These are phyloP conservation scores for Nemania abortiva DNA, from an alignment of 2,329 filamentous ascomycete species.

Conservation along the genomic window DNA sequence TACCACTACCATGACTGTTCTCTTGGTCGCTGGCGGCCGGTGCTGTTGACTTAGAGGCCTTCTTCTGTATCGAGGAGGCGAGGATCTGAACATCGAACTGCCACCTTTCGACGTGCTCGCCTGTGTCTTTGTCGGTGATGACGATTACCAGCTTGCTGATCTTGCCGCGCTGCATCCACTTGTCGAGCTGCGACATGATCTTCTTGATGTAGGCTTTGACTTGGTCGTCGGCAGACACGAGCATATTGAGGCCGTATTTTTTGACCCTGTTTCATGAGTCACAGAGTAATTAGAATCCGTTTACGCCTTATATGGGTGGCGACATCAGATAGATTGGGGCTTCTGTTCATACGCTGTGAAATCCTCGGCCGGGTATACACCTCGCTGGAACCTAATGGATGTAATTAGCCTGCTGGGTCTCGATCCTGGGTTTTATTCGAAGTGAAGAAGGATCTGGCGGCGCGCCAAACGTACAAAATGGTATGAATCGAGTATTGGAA, in stretches of 20 bases:
- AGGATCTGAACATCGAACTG: slow-evolving; percentile 83
- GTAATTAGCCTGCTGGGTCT: not conserved
- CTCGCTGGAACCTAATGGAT: slow-evolving; percentile 79
- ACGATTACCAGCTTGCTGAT: slow-evolving; percentile 98
- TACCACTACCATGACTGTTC: slow-evolving; percentile 60
- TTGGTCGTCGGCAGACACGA: slow-evolving; percentile 96
- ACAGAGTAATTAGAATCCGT: not conserved
- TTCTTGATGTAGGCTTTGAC: slow-evolving; percentile 99
- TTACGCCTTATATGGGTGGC: not conserved
- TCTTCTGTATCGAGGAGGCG: slow-evolving; percentile 60
- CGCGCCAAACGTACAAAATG: slow-evolving; percentile 74
- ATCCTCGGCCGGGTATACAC: slow-evolving; percentile 92
- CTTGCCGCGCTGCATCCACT: slow-evolving; percentile 97
- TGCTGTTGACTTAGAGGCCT: slow-evolving; percentile 61
- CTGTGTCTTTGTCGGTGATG: slow-evolving; percentile 96
- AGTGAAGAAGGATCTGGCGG: not conserved
- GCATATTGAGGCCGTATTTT: slow-evolving; percentile 99
- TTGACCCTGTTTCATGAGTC: slow-evolving; percentile 70
- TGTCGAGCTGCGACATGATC: slow-evolving; percentile 97
- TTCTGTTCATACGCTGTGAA: slow-evolving; percentile 80
- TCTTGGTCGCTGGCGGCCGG: slow-evolving; percentile 73
- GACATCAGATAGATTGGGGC: not conserved
- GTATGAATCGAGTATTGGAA: slow-evolving; percentile 99
- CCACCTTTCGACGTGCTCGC: slow-evolving; percentile 96
- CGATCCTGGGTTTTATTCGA: not conserved